Conservation (phyloP, 495 filamentous ascomycete genomes). For the Rhizodiscina lignyota region DNA sequence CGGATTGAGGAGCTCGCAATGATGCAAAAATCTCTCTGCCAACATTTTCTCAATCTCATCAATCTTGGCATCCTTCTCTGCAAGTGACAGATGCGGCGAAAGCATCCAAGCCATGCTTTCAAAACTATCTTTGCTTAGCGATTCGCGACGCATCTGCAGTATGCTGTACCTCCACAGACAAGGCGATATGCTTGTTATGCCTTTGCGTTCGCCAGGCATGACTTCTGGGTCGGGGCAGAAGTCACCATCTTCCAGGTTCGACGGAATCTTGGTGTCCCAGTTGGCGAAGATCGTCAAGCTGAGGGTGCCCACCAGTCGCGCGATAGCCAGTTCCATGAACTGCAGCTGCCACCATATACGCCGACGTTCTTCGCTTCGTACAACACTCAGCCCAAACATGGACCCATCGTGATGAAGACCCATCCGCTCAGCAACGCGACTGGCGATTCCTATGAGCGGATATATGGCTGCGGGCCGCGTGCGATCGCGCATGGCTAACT, state of each 20-base stretch:
- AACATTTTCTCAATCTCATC: too few species aligned
- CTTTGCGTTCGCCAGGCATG: too few species aligned
- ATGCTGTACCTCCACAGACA: too few species aligned
- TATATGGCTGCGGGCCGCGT: not conserved
- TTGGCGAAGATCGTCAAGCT: slow-evolving; percentile 1
- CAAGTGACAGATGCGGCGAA: too few species aligned
- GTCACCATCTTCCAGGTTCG: slow-evolving; percentile 4
- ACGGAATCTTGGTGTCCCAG: slow-evolving; percentile 2
- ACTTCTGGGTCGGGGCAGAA: slow-evolving; percentile 1
- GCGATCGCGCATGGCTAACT: not conserved
- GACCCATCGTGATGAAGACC: not conserved
- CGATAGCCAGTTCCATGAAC: slow-evolving; percentile 1
- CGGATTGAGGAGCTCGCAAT: too few species aligned
- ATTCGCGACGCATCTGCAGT: too few species aligned
- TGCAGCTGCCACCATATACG: slow-evolving; percentile 1
- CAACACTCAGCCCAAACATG: not conserved
- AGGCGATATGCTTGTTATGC: too few species aligned
- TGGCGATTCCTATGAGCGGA: not conserved
- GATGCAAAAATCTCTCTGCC: too few species aligned
- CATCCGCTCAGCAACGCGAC: slow-evolving; percentile 1
- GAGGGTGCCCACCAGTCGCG: not conserved
- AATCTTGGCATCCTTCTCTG: too few species aligned
- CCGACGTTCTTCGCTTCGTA: not conserved
- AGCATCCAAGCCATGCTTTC: too few species aligned
- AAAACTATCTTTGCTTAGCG: too few species aligned